Evolutionary conservation across 208 protist species (phyloP).

Genomic region (Strigomonas culicis): DNA sequence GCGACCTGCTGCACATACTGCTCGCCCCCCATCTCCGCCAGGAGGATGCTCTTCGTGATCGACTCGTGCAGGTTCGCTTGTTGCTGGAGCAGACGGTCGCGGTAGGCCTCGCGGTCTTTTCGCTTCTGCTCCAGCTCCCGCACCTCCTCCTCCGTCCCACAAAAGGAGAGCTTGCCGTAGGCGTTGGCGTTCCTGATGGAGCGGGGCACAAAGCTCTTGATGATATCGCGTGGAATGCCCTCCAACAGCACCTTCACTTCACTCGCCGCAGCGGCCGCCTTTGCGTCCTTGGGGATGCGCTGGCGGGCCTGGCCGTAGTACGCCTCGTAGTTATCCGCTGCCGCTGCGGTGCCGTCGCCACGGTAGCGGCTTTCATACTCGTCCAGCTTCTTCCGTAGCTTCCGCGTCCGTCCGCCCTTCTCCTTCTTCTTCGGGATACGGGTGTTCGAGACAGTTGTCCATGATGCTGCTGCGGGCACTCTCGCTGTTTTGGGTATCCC

Average conservation of each 20-base stretch:
- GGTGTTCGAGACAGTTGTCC: neutral
- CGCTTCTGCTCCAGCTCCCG: constrained; percentile 21
- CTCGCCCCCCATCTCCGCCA: constrained; percentile 9
- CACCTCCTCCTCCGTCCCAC: constrained; percentile 23
- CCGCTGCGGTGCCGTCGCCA: constrained; percentile 9
- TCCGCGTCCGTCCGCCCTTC: constrained; percentile 10
- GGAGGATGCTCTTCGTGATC: constrained; percentile 9
- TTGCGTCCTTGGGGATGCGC: constrained; percentile 1
- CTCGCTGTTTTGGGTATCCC: no score
- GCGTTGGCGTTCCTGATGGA: constrained; percentile 3
- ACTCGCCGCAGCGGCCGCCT: constrained; percentile 10
- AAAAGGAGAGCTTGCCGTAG: constrained; percentile 34
- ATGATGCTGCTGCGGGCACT: no score
- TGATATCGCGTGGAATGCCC: constrained; percentile 15
- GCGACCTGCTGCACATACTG: neutral
- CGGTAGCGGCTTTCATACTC: constrained; percentile 57
- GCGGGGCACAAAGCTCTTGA: constrained; percentile 13
- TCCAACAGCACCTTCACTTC: constrained; percentile 17
- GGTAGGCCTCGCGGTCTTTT: constrained; percentile 19
- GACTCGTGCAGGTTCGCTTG: constrained; percentile 22
- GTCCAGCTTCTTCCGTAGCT: constrained; percentile 32
- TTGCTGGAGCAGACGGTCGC: constrained; percentile 23
- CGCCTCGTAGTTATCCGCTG: constrained; percentile 49
- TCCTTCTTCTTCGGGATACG: constrained; percentile 10
- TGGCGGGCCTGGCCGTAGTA: constrained; percentile 47